Evolutionary conservation across 345 rosid species (phyloP), one percentile per base, ranked within the genome.

Genomic region (Capsella bursapastoris): DNA sequence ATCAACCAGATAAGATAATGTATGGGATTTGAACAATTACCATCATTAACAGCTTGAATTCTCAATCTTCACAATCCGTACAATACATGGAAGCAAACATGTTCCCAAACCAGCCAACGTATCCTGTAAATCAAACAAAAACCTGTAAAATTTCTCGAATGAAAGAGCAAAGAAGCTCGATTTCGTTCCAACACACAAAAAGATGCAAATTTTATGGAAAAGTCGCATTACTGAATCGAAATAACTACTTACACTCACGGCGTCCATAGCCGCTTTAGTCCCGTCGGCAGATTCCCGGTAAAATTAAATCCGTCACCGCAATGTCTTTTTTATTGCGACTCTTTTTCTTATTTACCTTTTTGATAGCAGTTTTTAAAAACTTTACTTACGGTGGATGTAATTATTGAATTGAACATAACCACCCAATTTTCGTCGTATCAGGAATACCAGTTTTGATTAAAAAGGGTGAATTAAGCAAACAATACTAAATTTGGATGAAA

Each of bases 221-320:
- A 22, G 25, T 22, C 25, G 25, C 25, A 22, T 22, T 22, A 22
- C 25, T 22, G 25, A 22, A 22, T 22, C 25, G 25, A 22, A 22
- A 22, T 22, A 22, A 22, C 25, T 22, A 22, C 25, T 22, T 22
- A 22, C 25, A 22, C 25, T 22, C 25, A 22, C 7, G 38, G 38
- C 2, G 55, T 6, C 5, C 56, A 9, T 34, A 34, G 27, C 64
- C 48, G 3, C 71, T 52, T 22, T 18, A 49, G 27, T 25, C 44
- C 37, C 37, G 50, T 67, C 60, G 50, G 50, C 34, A 12, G 22
- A 59, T 8, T 38, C 28, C 64, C 58, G 60, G 34, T 7, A 12
- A 41, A 61, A 11, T 11, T 25, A 32, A 61, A 12, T 43, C 51
- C 22, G 38, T 6, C 13, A 35, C 4, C 12, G 44, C 8, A 9